Evolutionary conservation across 2,329 filamentous ascomycete species (phyloP).

Genomic region (Juglanconis juglandina): DNA sequence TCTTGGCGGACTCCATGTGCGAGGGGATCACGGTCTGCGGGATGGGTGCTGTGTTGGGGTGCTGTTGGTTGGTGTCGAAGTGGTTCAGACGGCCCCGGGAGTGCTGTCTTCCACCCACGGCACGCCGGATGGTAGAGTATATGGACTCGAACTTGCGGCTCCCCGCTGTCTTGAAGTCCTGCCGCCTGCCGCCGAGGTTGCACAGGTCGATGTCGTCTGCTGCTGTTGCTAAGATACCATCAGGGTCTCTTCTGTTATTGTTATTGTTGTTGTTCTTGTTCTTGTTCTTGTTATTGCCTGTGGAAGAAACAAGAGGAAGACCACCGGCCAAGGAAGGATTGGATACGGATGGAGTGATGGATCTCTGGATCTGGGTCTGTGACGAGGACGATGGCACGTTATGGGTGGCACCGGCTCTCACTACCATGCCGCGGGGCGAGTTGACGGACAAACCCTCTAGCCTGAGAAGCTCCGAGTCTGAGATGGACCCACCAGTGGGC

Average conservation of each 20-base stretch:
- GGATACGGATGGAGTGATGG: background rate
- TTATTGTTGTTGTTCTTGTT: background rate
- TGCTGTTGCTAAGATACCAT: constrained; percentile 2
- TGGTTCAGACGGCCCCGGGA: constrained; percentile 3
- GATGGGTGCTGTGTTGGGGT: constrained; percentile 8
- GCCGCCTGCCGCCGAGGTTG: constrained; percentile 18
- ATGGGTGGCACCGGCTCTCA: background rate
- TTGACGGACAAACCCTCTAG: constrained; percentile 31
- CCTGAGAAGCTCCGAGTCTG: constrained; percentile 30
- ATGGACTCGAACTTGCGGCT: constrained; percentile 27
- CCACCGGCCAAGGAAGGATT: background rate
- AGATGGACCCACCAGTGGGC: constrained; percentile 25
- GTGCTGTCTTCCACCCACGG: constrained; percentile 18
- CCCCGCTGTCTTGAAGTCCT: constrained; percentile 20
- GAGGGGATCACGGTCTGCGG: constrained; percentile 17
- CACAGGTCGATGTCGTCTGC: constrained; percentile 10
- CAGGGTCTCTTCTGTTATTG: background rate
- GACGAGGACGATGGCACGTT: constrained; percentile 4
- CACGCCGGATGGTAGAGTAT: constrained; percentile 30
- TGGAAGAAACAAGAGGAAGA: constrained; percentile 1
- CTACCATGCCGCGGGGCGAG: constrained; percentile 22
- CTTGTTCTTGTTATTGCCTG: background rate
- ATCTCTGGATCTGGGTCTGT: background rate
- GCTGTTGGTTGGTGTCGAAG: background rate
- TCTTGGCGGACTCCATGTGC: constrained; percentile 15